A percentile compares a stretch with the other conserved stretches of the same genome.
Evolutionary conservation across 2,329 filamentous ascomycete species (phyloP).

Genomic region (Ceratocystiopsis minuta): DNA sequence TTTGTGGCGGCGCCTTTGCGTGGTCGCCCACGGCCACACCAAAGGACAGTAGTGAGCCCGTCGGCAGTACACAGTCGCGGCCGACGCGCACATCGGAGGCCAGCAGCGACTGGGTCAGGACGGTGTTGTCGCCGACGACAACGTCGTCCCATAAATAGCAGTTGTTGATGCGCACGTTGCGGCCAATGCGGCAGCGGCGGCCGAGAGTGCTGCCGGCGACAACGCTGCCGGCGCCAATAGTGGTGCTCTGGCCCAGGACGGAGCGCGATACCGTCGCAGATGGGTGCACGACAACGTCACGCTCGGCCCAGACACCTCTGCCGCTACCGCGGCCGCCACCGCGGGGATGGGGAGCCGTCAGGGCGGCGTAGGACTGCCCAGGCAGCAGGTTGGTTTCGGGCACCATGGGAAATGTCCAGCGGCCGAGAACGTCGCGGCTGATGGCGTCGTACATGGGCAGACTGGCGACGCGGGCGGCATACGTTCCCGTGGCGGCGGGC

Average conservation of each 20-base stretch:
- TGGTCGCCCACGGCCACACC: constrained; percentile 54
- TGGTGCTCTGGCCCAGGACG: constrained; percentile 60
- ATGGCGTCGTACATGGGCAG: constrained; percentile 81
- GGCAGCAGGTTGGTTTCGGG: constrained; percentile 75
- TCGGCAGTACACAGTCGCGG: constrained; percentile 46
- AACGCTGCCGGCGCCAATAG: constrained; percentile 51
- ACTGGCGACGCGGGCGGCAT: constrained; percentile 72
- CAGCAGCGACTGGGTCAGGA: constrained; percentile 55
- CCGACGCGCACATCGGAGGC: constrained; percentile 57
- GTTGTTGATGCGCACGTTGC: constrained; percentile 59
- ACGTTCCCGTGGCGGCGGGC: constrained; percentile 24
- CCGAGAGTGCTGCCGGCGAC: constrained; percentile 69
- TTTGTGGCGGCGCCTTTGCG: constrained; percentile 12
- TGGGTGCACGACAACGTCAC: constrained; percentile 54
- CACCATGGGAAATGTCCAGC: constrained; percentile 78
- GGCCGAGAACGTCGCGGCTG: constrained; percentile 65
- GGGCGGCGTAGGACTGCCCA: constrained; percentile 46
- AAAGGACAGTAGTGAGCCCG: constrained; percentile 64
- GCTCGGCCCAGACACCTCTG: constrained; percentile 40
- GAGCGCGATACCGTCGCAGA: constrained; percentile 54
- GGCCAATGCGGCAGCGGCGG: constrained; percentile 69
- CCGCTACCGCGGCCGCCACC: not conserved
- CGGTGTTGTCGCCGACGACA: constrained; percentile 55
- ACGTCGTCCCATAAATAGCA: constrained; percentile 81
- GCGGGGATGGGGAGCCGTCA: constrained; percentile 27